phyloP scores from a whole-genome alignment of 352 stramenopile genomes.

The Phytopythium montanum region DNA sequence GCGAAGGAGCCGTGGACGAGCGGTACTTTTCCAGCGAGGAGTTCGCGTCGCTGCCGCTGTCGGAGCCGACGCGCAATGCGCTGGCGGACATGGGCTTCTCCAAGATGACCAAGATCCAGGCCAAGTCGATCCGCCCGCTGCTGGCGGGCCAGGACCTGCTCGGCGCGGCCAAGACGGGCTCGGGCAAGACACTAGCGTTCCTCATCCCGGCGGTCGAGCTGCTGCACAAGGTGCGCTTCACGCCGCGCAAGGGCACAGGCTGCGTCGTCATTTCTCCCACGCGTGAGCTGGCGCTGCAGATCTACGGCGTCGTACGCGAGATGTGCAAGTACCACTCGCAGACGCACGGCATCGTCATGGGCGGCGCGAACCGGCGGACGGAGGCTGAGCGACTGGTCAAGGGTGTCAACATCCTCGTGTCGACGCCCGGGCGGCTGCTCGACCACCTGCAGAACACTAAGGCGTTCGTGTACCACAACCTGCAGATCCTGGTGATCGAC shows the following conservation, averaged over 20 bases:
- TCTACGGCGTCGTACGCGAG: constrained; percentile 97
- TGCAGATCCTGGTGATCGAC: constrained; percentile 97
- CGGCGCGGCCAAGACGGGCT: constrained; percentile 96
- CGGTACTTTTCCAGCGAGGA: constrained; percentile 87
- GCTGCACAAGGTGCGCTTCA: constrained; percentile 96
- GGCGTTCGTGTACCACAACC: constrained; percentile 96
- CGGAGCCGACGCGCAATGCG: constrained; percentile 86
- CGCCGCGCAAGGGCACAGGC: constrained; percentile 94
- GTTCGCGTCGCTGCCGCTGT: constrained; percentile 92
- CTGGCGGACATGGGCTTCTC: constrained; percentile 91
- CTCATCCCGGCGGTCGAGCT: constrained; percentile 97
- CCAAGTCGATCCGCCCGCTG: constrained; percentile 94
- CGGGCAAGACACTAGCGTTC: constrained; percentile 98
- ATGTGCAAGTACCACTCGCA: constrained; percentile 94
- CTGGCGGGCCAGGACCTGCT: constrained; percentile 96
- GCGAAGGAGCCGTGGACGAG: constrained; percentile 49
- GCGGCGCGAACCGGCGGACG: constrained; percentile 95
- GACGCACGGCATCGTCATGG: constrained; percentile 97
- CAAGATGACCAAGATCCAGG: constrained; percentile 98
- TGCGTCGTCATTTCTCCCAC: constrained; percentile 98
- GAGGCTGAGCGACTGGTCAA: constrained; percentile 94
- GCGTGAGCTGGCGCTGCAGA: constrained; percentile 98
- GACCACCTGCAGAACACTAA: constrained; percentile 99
- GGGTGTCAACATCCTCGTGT: constrained; percentile 97
- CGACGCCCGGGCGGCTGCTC: constrained; percentile 96